Evolutionary conservation across 176 grass and related monocot genomes (phyloP), one percentile per base, ranked within the genome.

Genomic region (Oryza glaberrima): DNA sequence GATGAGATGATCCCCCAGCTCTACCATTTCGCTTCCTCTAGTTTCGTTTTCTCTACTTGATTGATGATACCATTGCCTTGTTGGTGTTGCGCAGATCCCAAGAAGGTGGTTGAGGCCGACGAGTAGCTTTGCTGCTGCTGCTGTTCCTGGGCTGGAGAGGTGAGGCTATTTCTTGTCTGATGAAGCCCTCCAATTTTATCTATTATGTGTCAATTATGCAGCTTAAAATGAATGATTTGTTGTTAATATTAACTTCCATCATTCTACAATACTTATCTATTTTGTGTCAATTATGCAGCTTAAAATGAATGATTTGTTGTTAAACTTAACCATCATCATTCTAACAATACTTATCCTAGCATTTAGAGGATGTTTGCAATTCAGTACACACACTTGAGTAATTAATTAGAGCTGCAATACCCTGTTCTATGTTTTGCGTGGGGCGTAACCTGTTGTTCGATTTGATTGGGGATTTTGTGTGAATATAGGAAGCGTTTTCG

Each of bases 61-160:
- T 61, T 75, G n/a, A 35, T 80, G 80, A 73, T 83, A 9, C 19
- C 17, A 22, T 54, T 54, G 43, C 41, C 79, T 73, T 65, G 17
- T 65, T 26, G 83, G 43, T 85, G 46, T 25, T 47, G 26, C 58
- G 67, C 78, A 94, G 93, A 87, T 72, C 90, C 90, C 34, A 94
- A 94, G 85, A 94, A 94, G 87, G 65, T 48, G 48, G 81, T 82
- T 64, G 85, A 88, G 66, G 77, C 26, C 70, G 87, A 90, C 63
- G 86, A 90, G 81, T 68, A 80, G 75, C 14, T 0, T 43, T 34
- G 60, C 67, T n/a, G 28, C 81, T 63, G 69, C 14, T 51, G 30
- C 82, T 61, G n/a, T 79, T 90, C 68, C 76, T 79, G 64, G 13
- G 79, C 45, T 44, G 81, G 71, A 71, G 43, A 89, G 92, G 89